Evolutionary conservation across 1,139 yeast species (phyloP), one percentile per base, ranked within the genome.

Genomic region (Geotrichum phurueaensis): DNA sequence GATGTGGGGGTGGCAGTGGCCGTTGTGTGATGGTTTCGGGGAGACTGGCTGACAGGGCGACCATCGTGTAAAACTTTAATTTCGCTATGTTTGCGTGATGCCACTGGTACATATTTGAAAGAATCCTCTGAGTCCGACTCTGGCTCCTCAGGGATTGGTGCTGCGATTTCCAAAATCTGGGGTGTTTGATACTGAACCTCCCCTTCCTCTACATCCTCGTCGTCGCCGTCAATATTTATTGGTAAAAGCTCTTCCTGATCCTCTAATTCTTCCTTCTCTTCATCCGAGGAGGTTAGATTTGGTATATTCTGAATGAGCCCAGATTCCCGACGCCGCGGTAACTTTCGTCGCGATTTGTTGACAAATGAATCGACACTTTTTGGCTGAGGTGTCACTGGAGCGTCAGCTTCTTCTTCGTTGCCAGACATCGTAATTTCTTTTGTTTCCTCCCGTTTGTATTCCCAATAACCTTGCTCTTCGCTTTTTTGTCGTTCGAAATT

Each of bases 121-220:
- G 54, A 52, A n/a, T 52, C 54, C 25, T 52, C 54, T 33, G 25
- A 23, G 51, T 57, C 59, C 6, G 45, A 43, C 22, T 59, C 58
- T 6, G 54, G 56, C 23, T 48, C 51, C 31, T 48, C 51, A 6
- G 51, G 31, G 15, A 48, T 48, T 20, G 31, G 4, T 1, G 27
- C 51, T 23, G 15, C 51, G 23, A 48, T 20, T 25, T 48, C 18
- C 15, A 25, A 15, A 20, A 48, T 7, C 51, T 23, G 51, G 18
- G 51, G 20, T 10, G 2, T 22, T 25, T 23, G 51, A 13, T 22
- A 18, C 18, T 22, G 6, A 43, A 52, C 59, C n/a, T 51, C 59
- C 31, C 31, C 31, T 27, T 27, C 31, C 9, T 27, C 31, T 27
- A 1, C 31, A 25, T 36, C 54, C 5, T 36, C 51, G 12, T 52